Conservation (phyloP, 2,329 filamentous ascomycete species). For the Alternaria gaisen region DNA sequence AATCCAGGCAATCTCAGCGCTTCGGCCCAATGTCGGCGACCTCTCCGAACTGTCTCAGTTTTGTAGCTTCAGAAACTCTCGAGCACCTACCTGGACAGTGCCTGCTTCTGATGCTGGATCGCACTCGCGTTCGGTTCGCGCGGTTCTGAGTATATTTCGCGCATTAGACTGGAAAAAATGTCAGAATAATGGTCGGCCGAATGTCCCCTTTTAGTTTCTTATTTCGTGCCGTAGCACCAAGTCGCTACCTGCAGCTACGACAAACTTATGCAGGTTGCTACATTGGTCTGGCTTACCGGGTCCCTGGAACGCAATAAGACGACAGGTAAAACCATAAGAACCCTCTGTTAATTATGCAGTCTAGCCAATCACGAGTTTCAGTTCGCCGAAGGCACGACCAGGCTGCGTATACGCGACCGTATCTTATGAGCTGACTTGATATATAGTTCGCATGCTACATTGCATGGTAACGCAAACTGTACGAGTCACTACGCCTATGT, state of each 20-base stretch:
- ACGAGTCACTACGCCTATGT: conserved; percentile 3
- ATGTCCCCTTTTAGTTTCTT: conserved; percentile 17
- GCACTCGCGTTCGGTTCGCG: not conserved
- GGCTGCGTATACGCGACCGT: not conserved
- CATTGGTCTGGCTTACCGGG: conserved; percentile 11
- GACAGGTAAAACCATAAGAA: conserved; percentile 10
- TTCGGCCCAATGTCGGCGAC: conserved; percentile 9
- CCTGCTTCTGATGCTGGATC: not conserved
- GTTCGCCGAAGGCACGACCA: conserved; percentile 8
- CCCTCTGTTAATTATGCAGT: conserved; percentile 3
- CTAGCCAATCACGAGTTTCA: conserved; percentile 8
- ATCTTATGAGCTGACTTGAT: conserved; percentile 4
- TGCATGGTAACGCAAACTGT: not conserved
- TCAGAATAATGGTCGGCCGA: conserved; percentile 9
- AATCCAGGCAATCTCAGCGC: conserved; percentile 1
- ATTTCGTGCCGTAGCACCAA: conserved; percentile 9
- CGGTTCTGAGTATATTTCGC: conserved; percentile 1
- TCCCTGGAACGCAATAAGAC: conserved; percentile 5
- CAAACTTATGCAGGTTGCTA: conserved; percentile 23
- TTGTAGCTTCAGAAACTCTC: conserved; percentile 1
- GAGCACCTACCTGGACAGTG: conserved; percentile 3
- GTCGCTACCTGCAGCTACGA: conserved; percentile 12
- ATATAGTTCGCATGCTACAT: not conserved
- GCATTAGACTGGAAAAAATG: conserved; percentile 4
- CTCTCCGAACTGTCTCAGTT: conserved; percentile 1